These are phyloP conservation scores for Sphagnum contortum DNA, from an alignment of 225 moss, liverwort and hornwort species.

Conservation along the genomic window DNA sequence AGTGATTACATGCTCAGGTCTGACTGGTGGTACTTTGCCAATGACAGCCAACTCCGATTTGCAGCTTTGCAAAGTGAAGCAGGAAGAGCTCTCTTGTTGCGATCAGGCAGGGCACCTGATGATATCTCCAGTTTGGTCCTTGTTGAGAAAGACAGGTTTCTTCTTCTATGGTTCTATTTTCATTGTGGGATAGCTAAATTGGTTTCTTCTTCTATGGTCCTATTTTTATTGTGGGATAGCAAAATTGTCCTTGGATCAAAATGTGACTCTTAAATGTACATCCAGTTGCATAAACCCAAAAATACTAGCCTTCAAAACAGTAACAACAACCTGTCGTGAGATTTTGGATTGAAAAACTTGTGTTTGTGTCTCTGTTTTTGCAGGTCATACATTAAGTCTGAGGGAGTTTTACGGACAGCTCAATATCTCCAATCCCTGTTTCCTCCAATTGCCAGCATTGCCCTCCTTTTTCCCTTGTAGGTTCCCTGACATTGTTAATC, in stretches of 20 bases:
- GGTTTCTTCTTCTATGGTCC: conserved; percentile 15
- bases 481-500: not conserved
- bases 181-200: not conserved
- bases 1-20: too few species aligned
- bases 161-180: not conserved
- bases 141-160: conserved; percentile 50
- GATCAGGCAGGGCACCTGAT: conserved; percentile 49
- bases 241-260: too few species aligned
- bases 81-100: conserved; percentile 59
- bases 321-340: too few species aligned
- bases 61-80: conserved; percentile 91
- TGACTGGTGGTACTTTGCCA: too few species aligned
- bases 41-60: conserved; percentile 54
- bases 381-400: conserved; percentile 79
- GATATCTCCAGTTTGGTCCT: conserved; percentile 70
- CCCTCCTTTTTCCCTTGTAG: conserved; percentile 61
- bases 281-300: too few species aligned
- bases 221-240: not conserved
- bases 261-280: too few species aligned
- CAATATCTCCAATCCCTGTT: conserved; percentile 44
- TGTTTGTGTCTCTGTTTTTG: not conserved
- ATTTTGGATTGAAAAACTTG: too few species aligned
- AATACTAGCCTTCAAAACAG: too few species aligned
- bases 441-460: conserved; percentile 33
- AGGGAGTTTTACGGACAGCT: conserved; percentile 54